phyloP scores from a whole-genome alignment of 345 rosid genomes.

The Eucalyptus curtisii region DNA sequence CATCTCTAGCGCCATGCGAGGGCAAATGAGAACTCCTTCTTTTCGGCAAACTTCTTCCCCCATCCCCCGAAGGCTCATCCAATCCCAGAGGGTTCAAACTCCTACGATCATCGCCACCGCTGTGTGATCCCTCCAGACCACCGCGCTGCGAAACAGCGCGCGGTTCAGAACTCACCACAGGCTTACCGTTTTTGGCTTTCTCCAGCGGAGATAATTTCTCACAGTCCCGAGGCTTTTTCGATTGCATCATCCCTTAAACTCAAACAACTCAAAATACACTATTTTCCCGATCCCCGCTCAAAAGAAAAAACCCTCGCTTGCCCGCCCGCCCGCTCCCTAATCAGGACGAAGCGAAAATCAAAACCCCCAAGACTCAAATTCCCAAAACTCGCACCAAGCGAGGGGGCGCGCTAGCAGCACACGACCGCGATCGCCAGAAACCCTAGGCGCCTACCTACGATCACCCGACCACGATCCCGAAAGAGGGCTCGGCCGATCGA shows the following conservation, averaged over 20 bases:
- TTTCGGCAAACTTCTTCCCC: slow-evolving; percentile 7
- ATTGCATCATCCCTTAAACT: slow-evolving; percentile 20
- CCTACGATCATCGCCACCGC: slow-evolving; percentile 1
- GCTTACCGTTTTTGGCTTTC: background rate
- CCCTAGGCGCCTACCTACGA: background rate
- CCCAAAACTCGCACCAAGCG: background rate
- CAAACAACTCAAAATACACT: background rate
- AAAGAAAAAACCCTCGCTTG: background rate
- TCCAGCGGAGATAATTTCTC: slow-evolving; percentile 6
- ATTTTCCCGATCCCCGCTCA: background rate
- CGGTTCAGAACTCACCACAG: slow-evolving; percentile 3
- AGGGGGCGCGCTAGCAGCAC: background rate
- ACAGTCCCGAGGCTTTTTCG: slow-evolving; percentile 25
- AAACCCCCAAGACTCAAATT: background rate
- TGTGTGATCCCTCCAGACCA: slow-evolving; percentile 2
- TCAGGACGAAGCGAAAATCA: background rate
- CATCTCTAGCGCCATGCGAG: slow-evolving; percentile 18
- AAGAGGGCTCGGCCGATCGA: background rate
- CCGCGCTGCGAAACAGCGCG: slow-evolving; percentile 1
- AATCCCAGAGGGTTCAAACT: slow-evolving; percentile 21
- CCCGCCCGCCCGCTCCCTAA: background rate
- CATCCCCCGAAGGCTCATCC: background rate
- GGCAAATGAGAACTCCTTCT: slow-evolving; percentile 13
- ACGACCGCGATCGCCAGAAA: background rate
- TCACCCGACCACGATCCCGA: background rate